phyloP scores from a whole-genome alignment of 257 asterid genomes.

The Solanum arcanum region DNA sequence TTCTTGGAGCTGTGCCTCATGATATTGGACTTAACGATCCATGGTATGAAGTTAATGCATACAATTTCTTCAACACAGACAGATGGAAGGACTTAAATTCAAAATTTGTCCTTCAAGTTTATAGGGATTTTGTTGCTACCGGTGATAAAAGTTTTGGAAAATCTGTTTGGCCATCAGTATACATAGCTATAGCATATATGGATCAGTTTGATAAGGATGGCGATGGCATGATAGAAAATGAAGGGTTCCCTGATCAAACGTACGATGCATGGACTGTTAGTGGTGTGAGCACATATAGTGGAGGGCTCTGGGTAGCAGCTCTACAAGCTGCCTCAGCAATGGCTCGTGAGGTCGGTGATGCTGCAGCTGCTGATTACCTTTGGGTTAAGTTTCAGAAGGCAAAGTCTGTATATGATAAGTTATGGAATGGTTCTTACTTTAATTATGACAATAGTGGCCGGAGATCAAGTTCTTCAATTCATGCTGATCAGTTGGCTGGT shows the following conservation, averaged over 20 bases:
- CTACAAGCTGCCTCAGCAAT: constrained; percentile 85
- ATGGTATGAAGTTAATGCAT: constrained; percentile 82
- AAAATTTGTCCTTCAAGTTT: constrained; percentile 86
- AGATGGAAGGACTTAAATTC: constrained; percentile 98
- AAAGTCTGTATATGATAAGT: constrained; percentile 53
- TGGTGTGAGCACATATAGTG: constrained; percentile 94
- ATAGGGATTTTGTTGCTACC: constrained; percentile 75
- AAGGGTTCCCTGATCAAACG: constrained; percentile 94
- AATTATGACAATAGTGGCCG: constrained; percentile 73
- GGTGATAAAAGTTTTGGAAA: constrained; percentile 57
- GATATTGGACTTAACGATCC: constrained; percentile 94
- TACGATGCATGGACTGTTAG: constrained; percentile 87
- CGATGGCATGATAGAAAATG: constrained; percentile 97
- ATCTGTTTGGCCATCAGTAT: constrained; percentile 93
- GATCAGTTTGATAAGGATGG: constrained; percentile 95
- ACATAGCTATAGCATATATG: constrained; percentile 88
- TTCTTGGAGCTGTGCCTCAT: constrained; percentile 95
- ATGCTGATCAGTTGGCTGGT: constrained; percentile 97
- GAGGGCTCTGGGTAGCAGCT: constrained; percentile 98
- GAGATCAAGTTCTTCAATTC: constrained; percentile 65
- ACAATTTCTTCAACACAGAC: constrained; percentile 69
- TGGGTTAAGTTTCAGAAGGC: constrained; percentile 77
- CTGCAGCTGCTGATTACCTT: constrained; percentile 64
- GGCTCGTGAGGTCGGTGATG: constrained; percentile 72
- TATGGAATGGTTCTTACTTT: constrained; percentile 91